phyloP scores from a whole-genome alignment of 75 land plant genomes.

The Selaginella tamariscina region DNA sequence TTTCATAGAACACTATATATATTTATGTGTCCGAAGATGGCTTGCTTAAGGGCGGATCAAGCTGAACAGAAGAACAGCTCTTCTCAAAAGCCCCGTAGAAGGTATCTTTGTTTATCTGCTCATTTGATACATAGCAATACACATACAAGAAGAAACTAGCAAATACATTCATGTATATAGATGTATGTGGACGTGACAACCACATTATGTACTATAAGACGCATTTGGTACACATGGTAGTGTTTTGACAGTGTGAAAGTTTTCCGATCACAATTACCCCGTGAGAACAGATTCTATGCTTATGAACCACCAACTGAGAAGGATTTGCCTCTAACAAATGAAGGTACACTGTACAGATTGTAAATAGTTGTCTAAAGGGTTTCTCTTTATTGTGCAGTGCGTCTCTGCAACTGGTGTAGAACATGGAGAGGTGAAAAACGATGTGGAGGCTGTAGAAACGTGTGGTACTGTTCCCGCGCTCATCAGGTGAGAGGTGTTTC shows the following conservation, averaged over 20 bases:
- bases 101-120: slow-evolving; percentile 24
- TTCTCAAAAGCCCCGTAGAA: slow-evolving; percentile 25
- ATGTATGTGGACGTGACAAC: not conserved
- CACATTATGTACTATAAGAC: not conserved
- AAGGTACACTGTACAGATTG: slow-evolving; percentile 23
- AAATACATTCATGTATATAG: no score
- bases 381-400: slow-evolving; percentile 20
- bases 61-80: slow-evolving; percentile 44
- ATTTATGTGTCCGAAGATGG: slow-evolving; percentile 75
- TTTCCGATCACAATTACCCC: slow-evolving; percentile 74
- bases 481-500: slow-evolving; percentile 48
- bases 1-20: slow-evolving; percentile 69
- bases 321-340: slow-evolving; percentile 32
- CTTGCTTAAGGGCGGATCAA: slow-evolving; percentile 66
- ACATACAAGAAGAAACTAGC: no score
- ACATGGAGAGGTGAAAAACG: slow-evolving; percentile 82
- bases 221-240: no score
- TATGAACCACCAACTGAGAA: slow-evolving; percentile 53
- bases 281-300: slow-evolving; percentile 51
- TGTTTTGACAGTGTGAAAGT: slow-evolving; percentile 61
- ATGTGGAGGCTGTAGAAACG: slow-evolving; percentile 57
- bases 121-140: no score
- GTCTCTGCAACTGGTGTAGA: slow-evolving; percentile 84
- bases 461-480: slow-evolving; percentile 53
- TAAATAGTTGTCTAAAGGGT: not conserved